Evolutionary conservation across 805 yeast species (phyloP), one percentile per base, ranked within the genome.

Genomic region (Suhomyces emberorum): DNA sequence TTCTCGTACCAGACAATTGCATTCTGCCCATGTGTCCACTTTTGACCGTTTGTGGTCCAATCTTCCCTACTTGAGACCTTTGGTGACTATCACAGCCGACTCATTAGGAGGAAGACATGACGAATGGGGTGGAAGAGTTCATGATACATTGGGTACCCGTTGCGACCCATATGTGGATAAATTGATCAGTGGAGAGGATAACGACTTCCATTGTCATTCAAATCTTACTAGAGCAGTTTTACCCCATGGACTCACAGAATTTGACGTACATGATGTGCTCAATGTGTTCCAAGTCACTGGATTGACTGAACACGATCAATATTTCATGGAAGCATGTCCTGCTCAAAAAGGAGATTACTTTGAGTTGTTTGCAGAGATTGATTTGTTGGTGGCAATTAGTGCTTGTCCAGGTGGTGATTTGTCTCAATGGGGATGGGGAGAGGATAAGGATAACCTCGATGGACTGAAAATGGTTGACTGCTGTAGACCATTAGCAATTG

Each of bases 321-420:
- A 80, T 54, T 79, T 76, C 53, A 79, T 79, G 85, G 84, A 78
- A 51, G 73, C 85, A 1, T 77, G 81, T 44, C 86, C 86, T 1
- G 80, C 85, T 2, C 61, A 69, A 23, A 57, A 63, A 28, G 75
- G 69, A 10, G 86, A 80, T 49, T 77, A 75, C 53, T 78, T 80
- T 48, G 85, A 80, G 55, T 68, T 77, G 52, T 80, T 78, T 56
- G 84, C 84, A 3, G 86, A 80, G 49, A 75, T 74, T 31, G 85
- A 80, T 49, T 57, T 79, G 39, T 57, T 80, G 33, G 76, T 81
- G 46, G 85, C 85, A 7, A 69, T 80, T 32, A 71, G 78, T 37
- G 79, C 84, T 7, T 80, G 84, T 54, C 85, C 84, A 3, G 86
- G 85, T 33, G 86, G 86, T 19, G 85, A 79, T 54, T 60, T 79